Conservation (phyloP, 352 stramenopile species). For the Pythium graminicola region DNA sequence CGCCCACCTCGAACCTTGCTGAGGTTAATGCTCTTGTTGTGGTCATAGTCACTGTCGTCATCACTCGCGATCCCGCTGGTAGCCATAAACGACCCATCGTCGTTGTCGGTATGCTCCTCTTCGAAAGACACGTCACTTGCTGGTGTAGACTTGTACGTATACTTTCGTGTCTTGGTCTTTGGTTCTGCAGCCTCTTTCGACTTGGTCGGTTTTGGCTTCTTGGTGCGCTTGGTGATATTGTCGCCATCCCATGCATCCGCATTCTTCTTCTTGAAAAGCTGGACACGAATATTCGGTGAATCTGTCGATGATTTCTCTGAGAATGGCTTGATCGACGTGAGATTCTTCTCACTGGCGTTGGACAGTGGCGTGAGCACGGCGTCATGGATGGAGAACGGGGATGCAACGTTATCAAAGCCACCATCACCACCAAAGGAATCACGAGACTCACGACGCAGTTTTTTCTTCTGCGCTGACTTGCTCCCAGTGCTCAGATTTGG, state of each 20-base stretch:
- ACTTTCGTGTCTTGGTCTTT: slow-evolving; percentile 35
- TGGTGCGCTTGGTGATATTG: slow-evolving; percentile 22
- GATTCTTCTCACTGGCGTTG: slow-evolving; percentile 59
- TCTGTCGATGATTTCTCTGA: slow-evolving; percentile 23
- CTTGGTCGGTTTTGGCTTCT: slow-evolving; percentile 26
- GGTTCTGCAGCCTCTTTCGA: slow-evolving; percentile 20
- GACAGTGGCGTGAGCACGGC: slow-evolving; percentile 58
- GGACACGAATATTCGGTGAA: slow-evolving; percentile 45
- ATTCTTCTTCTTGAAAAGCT: slow-evolving; percentile 45
- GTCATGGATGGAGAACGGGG: slow-evolving; percentile 57
- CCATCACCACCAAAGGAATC: slow-evolving; percentile 28
- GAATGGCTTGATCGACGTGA: slow-evolving; percentile 51
- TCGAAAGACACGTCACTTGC: slow-evolving; percentile 40
- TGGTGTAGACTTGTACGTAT: slow-evolving; percentile 42
- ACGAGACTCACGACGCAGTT: slow-evolving; percentile 17
- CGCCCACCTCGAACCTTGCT: slow-evolving; percentile 15
- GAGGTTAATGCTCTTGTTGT: slow-evolving; percentile 18
- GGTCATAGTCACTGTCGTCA: slow-evolving; percentile 48
- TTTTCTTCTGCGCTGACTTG: slow-evolving; percentile 22
- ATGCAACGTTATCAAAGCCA: slow-evolving; percentile 36
- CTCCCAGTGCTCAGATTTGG: slow-evolving; percentile 8
- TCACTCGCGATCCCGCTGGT: slow-evolving; percentile 40
- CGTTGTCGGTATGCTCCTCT: slow-evolving; percentile 47
- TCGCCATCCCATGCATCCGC: slow-evolving; percentile 24
- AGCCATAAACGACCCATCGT: slow-evolving; percentile 51